phyloP scores from a whole-genome alignment of 2,329 filamentous ascomycete genomes.

The Bipolaris bicolor region DNA sequence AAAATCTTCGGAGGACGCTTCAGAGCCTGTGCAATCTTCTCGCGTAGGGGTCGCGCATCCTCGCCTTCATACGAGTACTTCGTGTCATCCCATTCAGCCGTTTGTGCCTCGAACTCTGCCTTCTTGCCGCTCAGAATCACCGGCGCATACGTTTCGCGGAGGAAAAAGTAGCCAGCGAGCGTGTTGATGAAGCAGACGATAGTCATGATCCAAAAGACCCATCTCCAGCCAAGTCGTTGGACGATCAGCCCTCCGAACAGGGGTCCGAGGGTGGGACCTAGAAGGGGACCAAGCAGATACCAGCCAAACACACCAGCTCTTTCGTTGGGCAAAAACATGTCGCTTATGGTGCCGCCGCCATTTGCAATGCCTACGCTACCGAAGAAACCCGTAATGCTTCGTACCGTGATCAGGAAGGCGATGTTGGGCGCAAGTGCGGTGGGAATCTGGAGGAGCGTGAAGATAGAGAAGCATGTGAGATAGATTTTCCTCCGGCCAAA shows the following conservation, averaged over 20 bases:
- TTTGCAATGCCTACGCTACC: conserved; percentile 59
- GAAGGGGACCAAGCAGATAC: conserved; percentile 53
- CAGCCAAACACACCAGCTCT: conserved; percentile 56
- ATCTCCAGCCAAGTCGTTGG: conserved; percentile 54
- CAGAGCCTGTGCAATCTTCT: conserved; percentile 49
- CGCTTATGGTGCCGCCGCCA: conserved; percentile 59
- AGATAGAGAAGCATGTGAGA: conserved; percentile 53
- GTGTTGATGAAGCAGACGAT: conserved; percentile 53
- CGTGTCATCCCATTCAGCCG: conserved; percentile 26
- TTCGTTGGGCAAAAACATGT: conserved; percentile 57
- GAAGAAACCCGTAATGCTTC: conserved; percentile 58
- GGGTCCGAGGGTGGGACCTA: conserved; percentile 53
- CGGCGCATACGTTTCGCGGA: conserved; percentile 55
- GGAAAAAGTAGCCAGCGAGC: conserved; percentile 51
- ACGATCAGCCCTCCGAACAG: conserved; percentile 55
- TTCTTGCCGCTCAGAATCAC: conserved; percentile 49
- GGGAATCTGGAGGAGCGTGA: conserved; percentile 56
- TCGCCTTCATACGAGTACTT: conserved; percentile 54
- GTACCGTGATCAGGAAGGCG: conserved; percentile 51
- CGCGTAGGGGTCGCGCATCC: conserved; percentile 47
- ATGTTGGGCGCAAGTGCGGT: conserved; percentile 57
- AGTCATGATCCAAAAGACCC: conserved; percentile 57
- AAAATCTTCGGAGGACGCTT: conserved; percentile 53
- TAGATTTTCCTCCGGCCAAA: conserved; percentile 56
- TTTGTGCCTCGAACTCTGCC: conserved; percentile 41